Conservation (phyloP, 306 rosid species). For the Myrica gale region DNA sequence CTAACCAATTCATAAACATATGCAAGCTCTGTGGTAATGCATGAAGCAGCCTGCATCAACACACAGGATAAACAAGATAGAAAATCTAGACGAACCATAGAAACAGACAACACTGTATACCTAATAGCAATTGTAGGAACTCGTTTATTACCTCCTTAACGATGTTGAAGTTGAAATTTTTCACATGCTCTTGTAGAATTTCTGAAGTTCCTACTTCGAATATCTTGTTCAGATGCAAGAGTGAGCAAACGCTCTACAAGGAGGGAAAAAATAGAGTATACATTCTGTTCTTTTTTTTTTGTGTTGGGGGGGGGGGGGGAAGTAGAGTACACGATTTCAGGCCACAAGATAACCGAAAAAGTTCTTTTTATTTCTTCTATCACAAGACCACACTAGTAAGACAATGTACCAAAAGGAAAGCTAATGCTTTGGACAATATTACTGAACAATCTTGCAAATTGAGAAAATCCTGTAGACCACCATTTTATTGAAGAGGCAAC, state of each 20-base stretch:
- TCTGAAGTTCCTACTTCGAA: conserved; percentile 96
- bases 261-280: neutral
- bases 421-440: neutral
- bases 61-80: neutral
- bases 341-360: neutral
- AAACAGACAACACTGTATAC: conserved; percentile 13
- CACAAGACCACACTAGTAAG: neutral
- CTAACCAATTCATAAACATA: conserved; percentile 87
- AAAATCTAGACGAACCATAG: conserved; percentile 16
- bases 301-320: too few species aligned
- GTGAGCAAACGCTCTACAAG: conserved; percentile 74
- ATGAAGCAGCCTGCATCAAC: conserved; percentile 63
- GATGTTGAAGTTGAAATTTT: conserved; percentile 66
- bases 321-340: neutral
- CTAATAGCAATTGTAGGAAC: conserved; percentile 29
- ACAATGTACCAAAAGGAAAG: neutral
- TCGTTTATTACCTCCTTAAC: conserved; percentile 59
- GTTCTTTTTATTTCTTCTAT: neutral
- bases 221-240: conserved; percentile 84
- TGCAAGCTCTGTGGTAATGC: conserved; percentile 83
- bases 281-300: too few species aligned
- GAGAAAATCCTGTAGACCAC: neutral
- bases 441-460: neutral
- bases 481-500: neutral
- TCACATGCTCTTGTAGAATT: conserved; percentile 66